A percentile compares a stretch with the other conserved stretches of the same genome.
These are phyloP conservation scores for Mycosarcoma maydis DNA, from an alignment of 1,284 basidiomycete species.

Conservation along the genomic window DNA sequence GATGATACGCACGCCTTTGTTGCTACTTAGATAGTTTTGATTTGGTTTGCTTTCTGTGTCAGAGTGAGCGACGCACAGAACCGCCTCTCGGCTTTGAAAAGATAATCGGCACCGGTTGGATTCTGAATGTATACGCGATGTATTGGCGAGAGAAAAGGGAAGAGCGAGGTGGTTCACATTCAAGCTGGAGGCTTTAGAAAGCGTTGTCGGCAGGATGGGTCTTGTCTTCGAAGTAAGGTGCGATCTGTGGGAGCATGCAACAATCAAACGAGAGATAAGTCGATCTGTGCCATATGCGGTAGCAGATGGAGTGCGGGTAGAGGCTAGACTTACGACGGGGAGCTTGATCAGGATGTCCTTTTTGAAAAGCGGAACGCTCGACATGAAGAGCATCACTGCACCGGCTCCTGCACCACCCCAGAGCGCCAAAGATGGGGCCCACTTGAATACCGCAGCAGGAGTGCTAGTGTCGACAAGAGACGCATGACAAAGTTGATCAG, in stretches of 20 bases:
- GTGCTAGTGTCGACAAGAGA: conserved; percentile 7
- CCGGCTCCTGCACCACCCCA: conserved; percentile 59
- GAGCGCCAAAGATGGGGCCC: conserved; percentile 55
- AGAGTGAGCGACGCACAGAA: no score
- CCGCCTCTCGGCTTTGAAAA: no score
- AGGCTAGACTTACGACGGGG: conserved; percentile 40
- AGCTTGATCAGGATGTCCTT: conserved; percentile 59
- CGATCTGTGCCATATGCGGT: background rate
- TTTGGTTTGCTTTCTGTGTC: no score
- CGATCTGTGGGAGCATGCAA: conserved; percentile 13
- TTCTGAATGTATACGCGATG: background rate
- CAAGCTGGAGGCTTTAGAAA: conserved; percentile 21
- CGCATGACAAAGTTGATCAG: background rate
- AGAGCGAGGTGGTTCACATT: no score
- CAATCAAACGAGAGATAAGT: background rate
- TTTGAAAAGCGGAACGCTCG: conserved; percentile 59
- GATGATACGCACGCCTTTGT: no score
- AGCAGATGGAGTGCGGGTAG: no score
- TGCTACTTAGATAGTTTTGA: no score
- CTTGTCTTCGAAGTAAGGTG: conserved; percentile 53
- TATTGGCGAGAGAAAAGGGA: background rate
- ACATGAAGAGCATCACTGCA: conserved; percentile 59
- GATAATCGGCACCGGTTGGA: no score
- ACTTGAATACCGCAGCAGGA: conserved; percentile 46
- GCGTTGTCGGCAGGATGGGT: conserved; percentile 49